Percentiles rank a stretch among this genome's conserved stretches.
Evolutionary conservation across 352 stramenopile species (phyloP).

Genomic region (Phytophthora rubi): DNA sequence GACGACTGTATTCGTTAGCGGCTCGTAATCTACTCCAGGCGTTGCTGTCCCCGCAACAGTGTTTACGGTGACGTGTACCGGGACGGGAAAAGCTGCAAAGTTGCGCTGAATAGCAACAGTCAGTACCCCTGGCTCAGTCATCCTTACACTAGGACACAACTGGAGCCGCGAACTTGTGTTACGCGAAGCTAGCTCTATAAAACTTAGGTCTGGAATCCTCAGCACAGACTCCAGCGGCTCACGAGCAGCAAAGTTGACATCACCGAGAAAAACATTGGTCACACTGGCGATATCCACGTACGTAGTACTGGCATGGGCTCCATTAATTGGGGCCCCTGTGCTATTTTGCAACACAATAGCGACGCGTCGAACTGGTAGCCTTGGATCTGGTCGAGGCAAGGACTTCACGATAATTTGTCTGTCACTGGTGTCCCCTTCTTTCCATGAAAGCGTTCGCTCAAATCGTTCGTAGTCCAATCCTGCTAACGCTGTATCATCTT

Average conservation of each 20-base stretch:
- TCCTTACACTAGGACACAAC: slow-evolving; percentile 54
- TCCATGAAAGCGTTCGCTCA: slow-evolving; percentile 47
- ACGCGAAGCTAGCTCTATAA: slow-evolving; percentile 54
- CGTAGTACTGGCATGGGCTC: slow-evolving; percentile 37
- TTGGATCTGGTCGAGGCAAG: slow-evolving; percentile 40
- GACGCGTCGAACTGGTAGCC: slow-evolving; percentile 41
- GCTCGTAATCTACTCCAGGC: slow-evolving; percentile 56
- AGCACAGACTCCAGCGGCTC: slow-evolving; percentile 47
- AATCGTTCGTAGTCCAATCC: slow-evolving; percentile 61
- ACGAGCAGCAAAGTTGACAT: slow-evolving; percentile 60
- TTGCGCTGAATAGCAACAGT: slow-evolving; percentile 58
- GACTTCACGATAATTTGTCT: slow-evolving; percentile 56
- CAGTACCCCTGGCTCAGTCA: slow-evolving; percentile 41
- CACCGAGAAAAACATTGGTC: slow-evolving; percentile 43
- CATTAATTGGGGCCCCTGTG: slow-evolving; percentile 30
- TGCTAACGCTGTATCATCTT: slow-evolving; percentile 53
- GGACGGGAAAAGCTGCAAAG: slow-evolving; percentile 42
- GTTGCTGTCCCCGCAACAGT: slow-evolving; percentile 59
- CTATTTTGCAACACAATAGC: slow-evolving; percentile 44
- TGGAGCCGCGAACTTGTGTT: slow-evolving; percentile 56
- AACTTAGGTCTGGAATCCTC: slow-evolving; percentile 47
- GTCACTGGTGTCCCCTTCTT: slow-evolving; percentile 56
- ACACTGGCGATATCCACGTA: slow-evolving; percentile 55
- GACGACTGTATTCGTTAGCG: slow-evolving; percentile 30
- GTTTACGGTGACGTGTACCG: slow-evolving; percentile 42